These are phyloP conservation scores for Diaporthe caulivora DNA, from an alignment of 2,329 filamentous ascomycete species.

Conservation along the genomic window DNA sequence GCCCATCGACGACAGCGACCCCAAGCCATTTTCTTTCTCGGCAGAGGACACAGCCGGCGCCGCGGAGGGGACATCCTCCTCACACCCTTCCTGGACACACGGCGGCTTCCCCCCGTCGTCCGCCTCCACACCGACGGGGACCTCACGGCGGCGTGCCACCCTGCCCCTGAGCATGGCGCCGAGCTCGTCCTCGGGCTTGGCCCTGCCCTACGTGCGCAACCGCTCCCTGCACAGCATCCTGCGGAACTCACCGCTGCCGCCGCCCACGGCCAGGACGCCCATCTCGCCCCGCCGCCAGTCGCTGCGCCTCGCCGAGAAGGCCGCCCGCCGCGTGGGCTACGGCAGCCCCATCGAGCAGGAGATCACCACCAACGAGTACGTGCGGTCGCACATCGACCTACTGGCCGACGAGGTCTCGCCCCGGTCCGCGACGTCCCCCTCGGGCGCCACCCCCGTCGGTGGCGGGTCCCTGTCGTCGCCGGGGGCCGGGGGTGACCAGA, in stretches of 20 bases:
- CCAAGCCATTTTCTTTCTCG: slow-evolving; percentile 59
- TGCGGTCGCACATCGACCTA: slow-evolving; percentile 73
- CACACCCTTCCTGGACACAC: slow-evolving; percentile 19
- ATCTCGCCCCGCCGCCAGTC: slow-evolving; percentile 67
- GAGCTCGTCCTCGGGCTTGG: slow-evolving; percentile 40
- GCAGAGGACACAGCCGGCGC: slow-evolving; percentile 37
- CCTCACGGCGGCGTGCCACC: slow-evolving; percentile 54
- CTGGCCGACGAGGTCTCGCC: slow-evolving; percentile 68
- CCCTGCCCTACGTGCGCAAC: slow-evolving; percentile 70
- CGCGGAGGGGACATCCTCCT: neutral
- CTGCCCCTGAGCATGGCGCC: slow-evolving; percentile 45
- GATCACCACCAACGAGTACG: slow-evolving; percentile 73
- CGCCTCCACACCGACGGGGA: slow-evolving; percentile 41
- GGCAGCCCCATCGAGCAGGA: slow-evolving; percentile 73
- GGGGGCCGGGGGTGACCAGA: slow-evolving; percentile 45
- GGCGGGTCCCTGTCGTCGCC: neutral
- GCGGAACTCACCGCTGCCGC: slow-evolving; percentile 74
- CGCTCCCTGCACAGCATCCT: slow-evolving; percentile 73
- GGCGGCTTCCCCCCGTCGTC: slow-evolving; percentile 49
- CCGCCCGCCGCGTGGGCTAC: slow-evolving; percentile 70
- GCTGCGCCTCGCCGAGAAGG: slow-evolving; percentile 65
- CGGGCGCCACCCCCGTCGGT: slow-evolving; percentile 27
- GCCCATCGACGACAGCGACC: slow-evolving; percentile 52
- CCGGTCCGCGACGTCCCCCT: slow-evolving; percentile 54
- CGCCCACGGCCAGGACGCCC: slow-evolving; percentile 62